phyloP scores from a whole-genome alignment of 352 stramenopile species.

The Phytophthora pisi region DNA sequence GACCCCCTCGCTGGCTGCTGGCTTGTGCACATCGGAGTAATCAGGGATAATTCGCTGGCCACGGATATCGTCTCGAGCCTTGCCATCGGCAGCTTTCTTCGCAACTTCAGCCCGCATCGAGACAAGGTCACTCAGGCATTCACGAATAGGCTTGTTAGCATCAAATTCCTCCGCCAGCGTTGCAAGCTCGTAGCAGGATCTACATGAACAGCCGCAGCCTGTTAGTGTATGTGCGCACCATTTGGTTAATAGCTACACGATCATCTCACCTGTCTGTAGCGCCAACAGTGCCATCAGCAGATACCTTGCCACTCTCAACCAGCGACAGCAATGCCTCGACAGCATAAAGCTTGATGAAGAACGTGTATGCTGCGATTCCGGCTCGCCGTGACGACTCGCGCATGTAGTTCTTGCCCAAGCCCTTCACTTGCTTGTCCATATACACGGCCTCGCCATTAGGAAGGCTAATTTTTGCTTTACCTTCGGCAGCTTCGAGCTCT shows the following conservation, averaged over 20 bases:
- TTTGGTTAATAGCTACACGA: background rate
- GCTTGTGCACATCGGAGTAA: conserved; percentile 73
- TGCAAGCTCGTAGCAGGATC: conserved; percentile 40
- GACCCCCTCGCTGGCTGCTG: conserved; percentile 45
- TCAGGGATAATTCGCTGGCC: conserved; percentile 72
- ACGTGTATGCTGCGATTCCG: conserved; percentile 77
- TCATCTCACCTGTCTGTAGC: conserved; percentile 37
- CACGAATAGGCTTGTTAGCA: conserved; percentile 35
- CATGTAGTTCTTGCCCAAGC: conserved; percentile 90
- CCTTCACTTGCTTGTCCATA: conserved; percentile 72
- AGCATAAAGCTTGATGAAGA: conserved; percentile 84
- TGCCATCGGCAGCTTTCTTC: conserved; percentile 66
- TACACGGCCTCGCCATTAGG: conserved; percentile 63
- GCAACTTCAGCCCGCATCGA: conserved; percentile 54
- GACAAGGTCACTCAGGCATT: conserved; percentile 72
- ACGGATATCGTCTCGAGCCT: conserved; percentile 73
- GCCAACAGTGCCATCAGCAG: conserved; percentile 37
- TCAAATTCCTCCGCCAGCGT: conserved; percentile 58
- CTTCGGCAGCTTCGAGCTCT: conserved; percentile 40
- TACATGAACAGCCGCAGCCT: conserved; percentile 9
- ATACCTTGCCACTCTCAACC: conserved; percentile 39
- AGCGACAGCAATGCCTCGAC: conserved; percentile 58
- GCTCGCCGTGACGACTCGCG: conserved; percentile 57
- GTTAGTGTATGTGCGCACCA: background rate
- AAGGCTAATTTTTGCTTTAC: conserved; percentile 47